Evolutionary conservation across 345 rosid genomes (phyloP), one percentile per base, ranked within the genome.

Genomic region (Eucalyptus polybractea): DNA sequence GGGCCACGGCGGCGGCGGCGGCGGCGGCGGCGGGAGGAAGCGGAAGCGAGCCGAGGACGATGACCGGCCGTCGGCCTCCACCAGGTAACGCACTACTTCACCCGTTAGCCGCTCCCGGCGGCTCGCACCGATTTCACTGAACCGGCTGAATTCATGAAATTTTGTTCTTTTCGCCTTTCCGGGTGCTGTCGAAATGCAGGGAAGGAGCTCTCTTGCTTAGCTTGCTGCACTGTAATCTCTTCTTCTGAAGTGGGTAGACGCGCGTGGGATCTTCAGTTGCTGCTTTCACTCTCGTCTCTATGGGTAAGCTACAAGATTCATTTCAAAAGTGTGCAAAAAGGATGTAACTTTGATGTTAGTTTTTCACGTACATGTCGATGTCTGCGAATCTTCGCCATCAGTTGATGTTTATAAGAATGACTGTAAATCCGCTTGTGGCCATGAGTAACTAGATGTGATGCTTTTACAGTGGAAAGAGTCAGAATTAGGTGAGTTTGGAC

Each of bases 1-100:
- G 87, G 21, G 87, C 65, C 67, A 24, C 42, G 62, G 72, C 40
- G 40, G 69, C 12, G 56, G 86, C 76, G 69, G 67, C 67, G 67
- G 67, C n/a, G 29, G 31, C 7, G 45, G 45, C 45, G 45, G 45
- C 9, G 13, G 65, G 16, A 92, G 94, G 87, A 94, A 95, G 91
- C 91, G 96, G 93, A 95, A 95, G 91, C 93, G 94, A 31, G 89
- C 8, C 40, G 95, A 62, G 27, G 93, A 90, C 24, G 92, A 91
- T 7, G 94, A 94, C 49, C 47, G 89, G 21, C 37, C 81, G 33
- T 60, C 88, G 85, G 37, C 90, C 27, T 42, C 90, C 31, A 33
- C 58, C 33, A 93, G 94, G 94, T 87, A 92, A 86, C 27, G 83
- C 27, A 21, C 83, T 40, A 1, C 33, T 11, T 33, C 65, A 12